Conservation (phyloP, 164 flowering plant genomes). For the Liriodendron chinense region DNA sequence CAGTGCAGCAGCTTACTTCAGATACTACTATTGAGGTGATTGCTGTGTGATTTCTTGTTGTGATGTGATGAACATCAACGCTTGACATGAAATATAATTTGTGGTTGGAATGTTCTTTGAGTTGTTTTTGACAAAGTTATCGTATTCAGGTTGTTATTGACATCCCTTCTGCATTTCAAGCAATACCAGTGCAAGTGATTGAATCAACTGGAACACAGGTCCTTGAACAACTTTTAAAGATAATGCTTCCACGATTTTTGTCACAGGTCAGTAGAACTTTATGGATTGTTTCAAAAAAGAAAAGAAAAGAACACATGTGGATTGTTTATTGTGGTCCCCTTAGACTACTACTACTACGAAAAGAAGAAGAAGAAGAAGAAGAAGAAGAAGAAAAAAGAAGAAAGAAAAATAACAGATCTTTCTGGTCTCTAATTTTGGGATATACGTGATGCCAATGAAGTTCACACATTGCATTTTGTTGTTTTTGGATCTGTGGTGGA, state of each 20-base stretch:
- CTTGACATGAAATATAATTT: background rate
- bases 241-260: constrained; percentile 94
- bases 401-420: too few species aligned
- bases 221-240: constrained; percentile 69
- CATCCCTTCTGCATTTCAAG: constrained; percentile 75
- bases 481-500: too few species aligned
- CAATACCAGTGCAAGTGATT: constrained; percentile 64
- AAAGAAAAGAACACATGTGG: too few species aligned
- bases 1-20: constrained; percentile 61
- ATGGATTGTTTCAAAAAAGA: background rate
- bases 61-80: background rate
- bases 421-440: too few species aligned
- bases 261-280: constrained; percentile 53
- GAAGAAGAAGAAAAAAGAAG: too few species aligned
- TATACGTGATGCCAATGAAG: too few species aligned
- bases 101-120: background rate
- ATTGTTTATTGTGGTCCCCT: too few species aligned
- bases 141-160: constrained; percentile 70
- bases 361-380: too few species aligned
- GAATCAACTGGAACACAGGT: constrained; percentile 85
- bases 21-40: constrained; percentile 80
- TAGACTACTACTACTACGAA: too few species aligned
- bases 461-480: too few species aligned
- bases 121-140: background rate
- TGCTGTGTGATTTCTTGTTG: background rate